phyloP scores from a whole-genome alignment of 2,329 filamentous ascomycete genomes.

The Neospermospora avenae region DNA sequence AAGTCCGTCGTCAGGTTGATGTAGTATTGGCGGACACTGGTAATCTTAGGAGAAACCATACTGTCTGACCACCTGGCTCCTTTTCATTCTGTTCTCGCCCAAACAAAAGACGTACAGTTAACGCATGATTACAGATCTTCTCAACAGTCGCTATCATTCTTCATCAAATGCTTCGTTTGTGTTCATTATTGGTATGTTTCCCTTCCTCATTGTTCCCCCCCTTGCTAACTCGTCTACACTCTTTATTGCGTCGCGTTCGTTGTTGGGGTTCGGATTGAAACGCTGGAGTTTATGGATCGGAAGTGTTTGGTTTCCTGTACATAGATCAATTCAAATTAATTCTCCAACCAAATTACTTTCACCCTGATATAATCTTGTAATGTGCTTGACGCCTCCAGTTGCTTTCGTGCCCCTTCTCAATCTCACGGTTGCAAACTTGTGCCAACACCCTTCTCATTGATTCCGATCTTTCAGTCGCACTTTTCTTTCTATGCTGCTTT shows the following conservation, averaged over 20 bases:
- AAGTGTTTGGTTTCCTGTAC: neutral
- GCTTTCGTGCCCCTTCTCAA: neutral
- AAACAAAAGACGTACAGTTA: neutral
- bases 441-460: too few relatives aligned
- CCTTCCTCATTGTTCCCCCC: neutral
- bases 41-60: neutral
- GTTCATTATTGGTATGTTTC: neutral
- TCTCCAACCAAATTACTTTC: neutral
- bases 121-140: neutral
- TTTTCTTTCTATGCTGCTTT: too few relatives aligned
- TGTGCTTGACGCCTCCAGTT: neutral
- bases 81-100: neutral
- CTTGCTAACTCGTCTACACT: neutral
- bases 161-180: neutral
- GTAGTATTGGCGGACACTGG: neutral
- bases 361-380: neutral
- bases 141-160: neutral
- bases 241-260: neutral
- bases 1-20: neutral
- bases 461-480: too few relatives aligned
- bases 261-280: neutral
- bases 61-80: neutral
- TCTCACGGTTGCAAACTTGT: too few relatives aligned
- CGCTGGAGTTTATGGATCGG: neutral
- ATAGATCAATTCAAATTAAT: neutral